phyloP scores from a whole-genome alignment of 2,329 filamentous ascomycete genomes.

The Aurifilum marmelostoma region DNA sequence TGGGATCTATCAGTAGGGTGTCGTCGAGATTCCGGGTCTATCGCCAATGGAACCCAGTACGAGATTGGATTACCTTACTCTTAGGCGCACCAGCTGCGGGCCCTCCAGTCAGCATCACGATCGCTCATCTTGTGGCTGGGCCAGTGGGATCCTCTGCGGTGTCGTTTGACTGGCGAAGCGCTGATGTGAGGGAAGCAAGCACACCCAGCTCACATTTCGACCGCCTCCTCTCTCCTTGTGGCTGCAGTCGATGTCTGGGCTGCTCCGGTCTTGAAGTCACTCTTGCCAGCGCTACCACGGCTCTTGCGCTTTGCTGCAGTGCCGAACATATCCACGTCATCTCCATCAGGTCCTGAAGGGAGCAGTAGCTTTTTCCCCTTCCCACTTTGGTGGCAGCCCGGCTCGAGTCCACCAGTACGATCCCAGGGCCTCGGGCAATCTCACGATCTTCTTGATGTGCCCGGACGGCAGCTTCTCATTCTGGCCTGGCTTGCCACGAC shows the following conservation, averaged over 20 bases:
- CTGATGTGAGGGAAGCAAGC: not conserved
- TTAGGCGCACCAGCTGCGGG: not conserved
- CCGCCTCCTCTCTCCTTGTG: not conserved
- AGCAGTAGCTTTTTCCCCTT: not conserved
- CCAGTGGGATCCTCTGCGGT: slow-evolving; percentile 5
- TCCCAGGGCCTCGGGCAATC: slow-evolving; percentile 2
- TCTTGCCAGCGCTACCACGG: not conserved
- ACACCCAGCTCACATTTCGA: not conserved
- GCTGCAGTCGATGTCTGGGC: not conserved
- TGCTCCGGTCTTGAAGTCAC: not conserved
- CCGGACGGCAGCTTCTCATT: slow-evolving; percentile 28
- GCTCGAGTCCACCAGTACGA: slow-evolving; percentile 19
- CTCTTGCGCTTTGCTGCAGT: slow-evolving; percentile 15
- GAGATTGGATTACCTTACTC: slow-evolving; percentile 24
- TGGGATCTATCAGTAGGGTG: not conserved
- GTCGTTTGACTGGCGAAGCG: not conserved
- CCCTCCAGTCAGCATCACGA: slow-evolving; percentile 1
- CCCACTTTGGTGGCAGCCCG: not conserved
- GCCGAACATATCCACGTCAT: slow-evolving; percentile 22
- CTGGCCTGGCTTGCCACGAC: slow-evolving; percentile 21
- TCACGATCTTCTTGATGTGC: slow-evolving; percentile 20
- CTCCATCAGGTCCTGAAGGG: not conserved
- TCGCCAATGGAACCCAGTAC: slow-evolving; percentile 23
- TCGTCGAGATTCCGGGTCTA: slow-evolving; percentile 4
- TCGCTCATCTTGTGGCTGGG: slow-evolving; percentile 9